Conservation (phyloP, 2,329 filamentous ascomycete species). For the Aspergillus sp. region DNA sequence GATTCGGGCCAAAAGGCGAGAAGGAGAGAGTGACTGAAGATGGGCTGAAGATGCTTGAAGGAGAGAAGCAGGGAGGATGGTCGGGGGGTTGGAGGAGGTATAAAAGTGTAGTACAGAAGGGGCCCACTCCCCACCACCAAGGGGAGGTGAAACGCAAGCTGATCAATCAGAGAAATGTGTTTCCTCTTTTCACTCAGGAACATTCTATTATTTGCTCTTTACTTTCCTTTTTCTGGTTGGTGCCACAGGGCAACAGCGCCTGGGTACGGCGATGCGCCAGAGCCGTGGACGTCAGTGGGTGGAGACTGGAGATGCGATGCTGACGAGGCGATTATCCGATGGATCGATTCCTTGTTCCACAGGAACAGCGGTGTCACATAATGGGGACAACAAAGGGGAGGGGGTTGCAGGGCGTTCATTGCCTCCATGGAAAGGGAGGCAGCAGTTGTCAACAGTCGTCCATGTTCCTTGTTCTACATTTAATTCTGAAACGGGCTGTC, state of each 20-base stretch:
- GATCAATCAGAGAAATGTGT: not conserved
- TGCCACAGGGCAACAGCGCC: not conserved
- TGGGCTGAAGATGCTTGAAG: not conserved
- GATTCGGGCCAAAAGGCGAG: slow-evolving; percentile 7
- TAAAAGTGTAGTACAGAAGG: not conserved
- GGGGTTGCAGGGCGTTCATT: not conserved
- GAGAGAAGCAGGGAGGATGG: not conserved
- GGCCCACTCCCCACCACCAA: not conserved
- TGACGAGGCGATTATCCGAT: not conserved
- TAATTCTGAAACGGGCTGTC: no score
- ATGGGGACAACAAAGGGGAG: not conserved
- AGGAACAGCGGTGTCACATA: not conserved
- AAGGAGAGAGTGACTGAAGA: not conserved
- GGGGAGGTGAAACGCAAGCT: not conserved
- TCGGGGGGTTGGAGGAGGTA: not conserved
- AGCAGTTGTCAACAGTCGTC: not conserved
- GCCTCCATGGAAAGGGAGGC: not conserved
- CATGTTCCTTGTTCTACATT: not conserved
- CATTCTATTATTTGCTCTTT: not conserved
- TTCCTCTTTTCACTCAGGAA: not conserved
- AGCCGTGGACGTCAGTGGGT: not conserved
- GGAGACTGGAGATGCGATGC: not conserved
- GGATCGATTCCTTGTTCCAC: not conserved
- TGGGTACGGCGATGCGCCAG: not conserved
- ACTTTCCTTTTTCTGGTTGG: not conserved